A percentile compares a stretch with the other conserved stretches of the same genome.
phyloP scores from a whole-genome alignment of 306 rosid species.

The Quercus gilva region DNA sequence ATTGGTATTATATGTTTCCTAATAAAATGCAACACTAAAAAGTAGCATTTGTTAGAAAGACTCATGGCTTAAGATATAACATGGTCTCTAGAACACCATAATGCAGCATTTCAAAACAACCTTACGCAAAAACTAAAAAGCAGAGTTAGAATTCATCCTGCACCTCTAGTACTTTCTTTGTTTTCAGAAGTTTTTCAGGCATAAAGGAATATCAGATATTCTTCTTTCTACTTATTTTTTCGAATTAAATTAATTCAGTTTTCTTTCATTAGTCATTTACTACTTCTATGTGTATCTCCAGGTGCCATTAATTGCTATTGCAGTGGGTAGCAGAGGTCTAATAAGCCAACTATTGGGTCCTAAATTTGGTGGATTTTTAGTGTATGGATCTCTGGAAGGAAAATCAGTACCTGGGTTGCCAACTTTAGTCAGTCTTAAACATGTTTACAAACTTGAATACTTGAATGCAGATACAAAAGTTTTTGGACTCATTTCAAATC shows the following conservation, averaged over 20 bases:
- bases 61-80: neutral
- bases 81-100: neutral
- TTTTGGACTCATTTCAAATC: constrained; percentile 52
- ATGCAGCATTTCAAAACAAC: neutral
- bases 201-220: neutral
- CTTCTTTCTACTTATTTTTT: neutral
- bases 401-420: constrained; percentile 40
- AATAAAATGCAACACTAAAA: neutral
- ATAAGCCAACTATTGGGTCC: constrained; percentile 45
- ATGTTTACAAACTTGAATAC: constrained; percentile 33
- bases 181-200: neutral
- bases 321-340: constrained; percentile 44
- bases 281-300: constrained; percentile 14
- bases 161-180: neutral
- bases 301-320: constrained; percentile 45
- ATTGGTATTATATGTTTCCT: neutral
- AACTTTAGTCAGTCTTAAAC: constrained; percentile 24
- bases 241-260: neutral
- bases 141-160: neutral
- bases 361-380: constrained; percentile 49
- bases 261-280: neutral
- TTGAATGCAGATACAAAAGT: constrained; percentile 40
- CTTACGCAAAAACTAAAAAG: neutral
- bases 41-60: neutral
- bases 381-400: constrained; percentile 39